phyloP scores from a whole-genome alignment of 257 asterid species.

The Jasminum sambac region DNA sequence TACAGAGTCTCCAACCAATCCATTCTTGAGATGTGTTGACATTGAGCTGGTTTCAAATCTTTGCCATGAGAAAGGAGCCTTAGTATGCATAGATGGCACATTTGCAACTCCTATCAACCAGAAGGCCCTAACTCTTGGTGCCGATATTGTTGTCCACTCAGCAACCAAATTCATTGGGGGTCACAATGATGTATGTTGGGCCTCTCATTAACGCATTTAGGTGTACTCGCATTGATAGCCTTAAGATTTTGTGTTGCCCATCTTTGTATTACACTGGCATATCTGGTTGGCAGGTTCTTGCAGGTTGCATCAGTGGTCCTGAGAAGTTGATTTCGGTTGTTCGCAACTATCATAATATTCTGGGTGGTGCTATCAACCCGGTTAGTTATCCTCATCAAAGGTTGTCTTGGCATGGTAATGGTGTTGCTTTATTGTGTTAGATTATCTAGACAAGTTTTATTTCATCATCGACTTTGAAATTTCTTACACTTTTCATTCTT shows the following conservation, averaged over 20 bases:
- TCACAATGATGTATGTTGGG: constrained; percentile 76
- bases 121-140: constrained; percentile 90
- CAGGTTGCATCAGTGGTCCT: constrained; percentile 88
- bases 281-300: constrained; percentile 79
- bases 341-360: constrained; percentile 82
- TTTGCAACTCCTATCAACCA: constrained; percentile 95
- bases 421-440: background rate
- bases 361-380: constrained; percentile 90
- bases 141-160: constrained; percentile 87
- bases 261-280: constrained; percentile 12
- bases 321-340: constrained; percentile 61
- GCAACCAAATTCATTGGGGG: constrained; percentile 88
- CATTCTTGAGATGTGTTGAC: constrained; percentile 92
- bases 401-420: constrained; percentile 14
- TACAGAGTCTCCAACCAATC: constrained; percentile 93
- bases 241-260: background rate
- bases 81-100: constrained; percentile 85
- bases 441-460: constrained; percentile 9
- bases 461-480: background rate
- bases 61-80: constrained; percentile 82
- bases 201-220: constrained; percentile 3
- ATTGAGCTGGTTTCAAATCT: constrained; percentile 83
- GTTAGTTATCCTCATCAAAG: constrained; percentile 48
- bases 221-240: background rate
- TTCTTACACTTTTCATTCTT: constrained; percentile 9